Base-by-base conservation (phyloP, 495 filamentous ascomycete genomes). In the Podospora anserina region DNA sequence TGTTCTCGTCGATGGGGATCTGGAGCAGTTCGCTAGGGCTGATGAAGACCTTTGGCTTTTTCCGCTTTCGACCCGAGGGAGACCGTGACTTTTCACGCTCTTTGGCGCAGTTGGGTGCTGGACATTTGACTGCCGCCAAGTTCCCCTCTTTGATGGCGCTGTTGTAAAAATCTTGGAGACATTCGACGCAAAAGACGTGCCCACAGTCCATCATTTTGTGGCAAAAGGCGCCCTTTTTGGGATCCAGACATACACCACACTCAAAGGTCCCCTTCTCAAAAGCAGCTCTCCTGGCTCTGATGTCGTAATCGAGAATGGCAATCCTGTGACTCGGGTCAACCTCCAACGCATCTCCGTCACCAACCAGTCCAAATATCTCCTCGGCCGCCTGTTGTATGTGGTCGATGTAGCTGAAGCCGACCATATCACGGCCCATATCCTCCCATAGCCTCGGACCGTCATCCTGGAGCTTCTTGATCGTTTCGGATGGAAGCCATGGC, bases 161-260 rank as follows among this genome's bases (percentile, higher is more conserved):
- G 71, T 90, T 93, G 82, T 95, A 99, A 70, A 92, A 97, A 71
- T 93, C 92, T 70, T 92, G 90, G 20, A 99, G 80, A 72, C 95
- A 99, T 3, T 83, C 70, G 49, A 90, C 79, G 76, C 95, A 99
- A 73, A 98, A 99, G 32, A 99, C 93, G 73, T 99, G 95, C 0
- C 86, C 88, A 76, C 95, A 99, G 39, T 87, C 86, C 20, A 88
- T 75, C 75, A 97, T 84, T 4, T 85, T 85, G 78, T 97, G 90
- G 77, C 95, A 98, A 27, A 82, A 86, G 0, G 80, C 71, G 4
- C 95, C 95, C 77, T 97, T 97, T 76, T 97, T 97, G 0, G 93
- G 93, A 76, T 97, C 93, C 53, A 96, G 81, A 76, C 95, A 99
- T 13, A 99, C 87, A 0, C 90, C 92, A 72, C 95, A 99, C 57